Percentiles rank a stretch among this genome's conserved stretches.
These are phyloP conservation scores for Hippophae gyantsensis DNA, from an alignment of 306 rosid genomes.

Conservation along the genomic window DNA sequence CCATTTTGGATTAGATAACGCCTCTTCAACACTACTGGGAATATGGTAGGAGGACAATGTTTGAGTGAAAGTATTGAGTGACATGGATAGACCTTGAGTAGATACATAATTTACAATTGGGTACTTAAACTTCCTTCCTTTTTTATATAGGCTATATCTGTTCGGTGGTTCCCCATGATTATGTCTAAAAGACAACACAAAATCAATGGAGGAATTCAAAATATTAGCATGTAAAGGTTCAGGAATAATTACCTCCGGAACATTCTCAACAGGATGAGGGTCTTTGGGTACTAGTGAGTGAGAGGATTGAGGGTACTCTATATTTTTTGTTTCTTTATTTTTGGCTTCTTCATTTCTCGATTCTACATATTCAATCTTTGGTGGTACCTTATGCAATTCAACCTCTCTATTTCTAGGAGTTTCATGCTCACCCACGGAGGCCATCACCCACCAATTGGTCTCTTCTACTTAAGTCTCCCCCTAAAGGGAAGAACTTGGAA, in stretches of 20 bases:
- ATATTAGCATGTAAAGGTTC: neutral
- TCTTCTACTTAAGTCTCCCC: conserved; percentile 12
- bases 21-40: neutral
- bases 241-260: neutral
- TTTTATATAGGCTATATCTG: neutral
- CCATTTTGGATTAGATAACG: neutral
- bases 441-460: neutral
- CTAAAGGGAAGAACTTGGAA: conserved; percentile 11
- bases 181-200: conserved; percentile 1
- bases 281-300: conserved; percentile 2
- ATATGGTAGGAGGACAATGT: neutral
- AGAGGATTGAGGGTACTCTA: neutral
- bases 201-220: neutral
- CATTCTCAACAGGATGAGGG: neutral
- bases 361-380: neutral
- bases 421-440: neutral
- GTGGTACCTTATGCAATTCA: neutral
- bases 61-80: conserved; percentile 1
- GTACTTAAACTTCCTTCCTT: neutral
- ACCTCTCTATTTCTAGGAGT: neutral
- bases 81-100: neutral
- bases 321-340: neutral
- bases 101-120: conserved; percentile 8
- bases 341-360: neutral
- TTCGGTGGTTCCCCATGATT: conserved; percentile 6